Conservation (phyloP, 495 filamentous ascomycete species). For the Xylona heveae region DNA sequence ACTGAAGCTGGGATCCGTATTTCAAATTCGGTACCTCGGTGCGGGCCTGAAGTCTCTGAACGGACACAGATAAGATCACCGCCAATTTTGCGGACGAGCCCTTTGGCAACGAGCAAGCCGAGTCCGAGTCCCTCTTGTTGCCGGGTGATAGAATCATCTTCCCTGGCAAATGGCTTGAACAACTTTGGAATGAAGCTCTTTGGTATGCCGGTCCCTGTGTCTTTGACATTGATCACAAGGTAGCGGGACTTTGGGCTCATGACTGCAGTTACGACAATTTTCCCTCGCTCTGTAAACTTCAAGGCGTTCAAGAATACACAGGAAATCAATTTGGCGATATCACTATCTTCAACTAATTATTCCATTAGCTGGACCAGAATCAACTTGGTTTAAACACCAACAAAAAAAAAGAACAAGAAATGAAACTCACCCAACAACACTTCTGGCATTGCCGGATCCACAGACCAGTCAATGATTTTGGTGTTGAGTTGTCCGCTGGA, state of each 20-base stretch:
- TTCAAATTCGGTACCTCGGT: slow-evolving; percentile 52
- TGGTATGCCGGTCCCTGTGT: slow-evolving; percentile 57
- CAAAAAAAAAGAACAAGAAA: slow-evolving; percentile 2
- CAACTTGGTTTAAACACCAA: slow-evolving; percentile 3
- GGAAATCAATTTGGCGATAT: slow-evolving; percentile 52
- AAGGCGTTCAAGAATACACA: slow-evolving; percentile 60
- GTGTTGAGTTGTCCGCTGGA: slow-evolving; percentile 34
- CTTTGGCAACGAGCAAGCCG: slow-evolving; percentile 57
- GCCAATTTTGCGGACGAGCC: slow-evolving; percentile 51
- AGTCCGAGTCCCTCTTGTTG: slow-evolving; percentile 54
- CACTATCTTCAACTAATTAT: slow-evolving; percentile 37
- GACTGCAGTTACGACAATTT: slow-evolving; percentile 35
- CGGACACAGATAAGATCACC: slow-evolving; percentile 49
- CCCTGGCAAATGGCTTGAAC: slow-evolving; percentile 54
- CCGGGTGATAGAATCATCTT: slow-evolving; percentile 52
- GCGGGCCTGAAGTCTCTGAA: slow-evolving; percentile 44
- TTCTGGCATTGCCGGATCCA: slow-evolving; percentile 42
- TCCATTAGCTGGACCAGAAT: slow-evolving; percentile 1
- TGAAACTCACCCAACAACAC: slow-evolving; percentile 30
- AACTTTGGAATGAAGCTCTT: slow-evolving; percentile 44
- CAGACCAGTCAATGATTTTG: slow-evolving; percentile 45
- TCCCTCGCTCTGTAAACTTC: slow-evolving; percentile 56
- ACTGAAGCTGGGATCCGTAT: slow-evolving; percentile 37
- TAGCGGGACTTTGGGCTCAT: slow-evolving; percentile 28
- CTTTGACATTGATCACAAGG: slow-evolving; percentile 37